Conservation (phyloP, 2,329 filamentous ascomycete species). For the Epicoccum nigrum region DNA sequence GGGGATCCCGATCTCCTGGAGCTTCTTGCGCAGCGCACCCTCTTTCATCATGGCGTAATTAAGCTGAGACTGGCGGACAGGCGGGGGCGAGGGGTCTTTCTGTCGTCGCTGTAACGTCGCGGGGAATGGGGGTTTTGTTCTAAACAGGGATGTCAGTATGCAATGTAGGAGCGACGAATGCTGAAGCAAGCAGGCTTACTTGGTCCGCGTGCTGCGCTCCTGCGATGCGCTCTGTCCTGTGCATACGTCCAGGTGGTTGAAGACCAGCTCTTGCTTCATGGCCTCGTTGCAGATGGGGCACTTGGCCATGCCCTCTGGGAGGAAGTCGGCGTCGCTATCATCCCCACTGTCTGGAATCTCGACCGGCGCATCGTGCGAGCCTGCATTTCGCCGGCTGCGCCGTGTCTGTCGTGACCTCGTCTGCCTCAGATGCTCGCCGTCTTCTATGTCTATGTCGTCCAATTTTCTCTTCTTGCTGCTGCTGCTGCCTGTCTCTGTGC, state of each 20-base stretch:
- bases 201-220: conserved; percentile 38
- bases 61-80: conserved; percentile 68
- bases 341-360: conserved; percentile 50
- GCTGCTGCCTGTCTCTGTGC: conserved; percentile 11
- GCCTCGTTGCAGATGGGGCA: conserved; percentile 81
- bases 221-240: conserved; percentile 48
- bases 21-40: conserved; percentile 75
- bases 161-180: too few species aligned
- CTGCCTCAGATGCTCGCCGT: conserved; percentile 41
- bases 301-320: conserved; percentile 72
- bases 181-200: too few species aligned
- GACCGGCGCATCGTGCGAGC: conserved; percentile 37
- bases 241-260: conserved; percentile 78
- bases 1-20: conserved; percentile 80
- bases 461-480: conserved; percentile 57
- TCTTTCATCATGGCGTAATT: conserved; percentile 92
- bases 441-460: conserved; percentile 57
- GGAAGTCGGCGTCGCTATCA: conserved; percentile 53
- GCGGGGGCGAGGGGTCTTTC: conserved; percentile 50
- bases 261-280: conserved; percentile 82
- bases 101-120: conserved; percentile 31
- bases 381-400: conserved; percentile 43
- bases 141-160: conserved; percentile 19
- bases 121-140: conserved; percentile 30
- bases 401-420: conserved; percentile 47